Evolutionary conservation across 192 early-diverging fungal species (phyloP), one percentile per base, ranked within the genome.

Genomic region (Coemansia brasiliensis): DNA sequence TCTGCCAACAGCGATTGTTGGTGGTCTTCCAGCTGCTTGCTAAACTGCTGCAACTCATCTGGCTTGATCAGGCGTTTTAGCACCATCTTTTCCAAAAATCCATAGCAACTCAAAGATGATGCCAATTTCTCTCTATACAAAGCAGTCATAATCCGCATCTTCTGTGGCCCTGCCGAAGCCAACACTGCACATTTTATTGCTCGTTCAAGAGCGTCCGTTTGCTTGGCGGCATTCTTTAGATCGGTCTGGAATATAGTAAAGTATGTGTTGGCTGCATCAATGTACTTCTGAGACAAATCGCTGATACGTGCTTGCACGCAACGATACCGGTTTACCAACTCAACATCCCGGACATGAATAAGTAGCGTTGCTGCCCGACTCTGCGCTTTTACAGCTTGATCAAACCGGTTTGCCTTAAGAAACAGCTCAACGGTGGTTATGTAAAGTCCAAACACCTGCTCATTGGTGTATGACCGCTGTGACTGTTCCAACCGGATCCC

Each of bases 11-110:
- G 55, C 8, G 93, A 92, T 12, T 86, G 60, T 57, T 95, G 93
- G 71, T 95, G 93, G 35, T 81, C 74, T 54, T 86, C 85, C 15
- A 96, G 80, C 4, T 84, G 84, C 51, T 63, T 60, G 10, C 83
- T 79, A 62, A 96, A 96, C 49, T 89, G 86, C 22, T 84, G 87
- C 11, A 95, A 89, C 71, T 97, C 92, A 8, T 79, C 65, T 10
- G 79, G 80, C 29, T 86, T 83, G 48, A 95, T 84, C 11, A 96
- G 86, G 3, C 94, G 87, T 69, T 91, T 94, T 39, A 96, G 72
- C 53, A 94, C 94, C 88, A 97, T 96, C 77, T 94, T 97, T 63
- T 94, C 92, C 40, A 98, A 63, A n/a, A 98, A 85, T 13, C 84
- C 69, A 44, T 85, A 90, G 32, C 82, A 74, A 5, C 88, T 81